Evolutionary conservation across 73 alveolate species (phyloP).

Genomic region (Symbiodinium natans): DNA sequence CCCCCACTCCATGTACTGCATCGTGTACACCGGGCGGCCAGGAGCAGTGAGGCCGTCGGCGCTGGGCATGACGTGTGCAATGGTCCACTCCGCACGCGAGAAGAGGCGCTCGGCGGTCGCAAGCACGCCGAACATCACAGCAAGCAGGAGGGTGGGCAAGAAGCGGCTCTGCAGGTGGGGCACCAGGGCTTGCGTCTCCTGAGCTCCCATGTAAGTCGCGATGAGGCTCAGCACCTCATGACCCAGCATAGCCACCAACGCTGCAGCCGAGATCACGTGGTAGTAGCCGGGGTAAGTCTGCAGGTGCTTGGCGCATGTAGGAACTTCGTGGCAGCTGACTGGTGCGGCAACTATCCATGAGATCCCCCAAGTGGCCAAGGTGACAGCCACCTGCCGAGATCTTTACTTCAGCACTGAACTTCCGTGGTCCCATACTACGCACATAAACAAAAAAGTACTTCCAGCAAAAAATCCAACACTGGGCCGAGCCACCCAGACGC

Average conservation of each 20-base stretch:
- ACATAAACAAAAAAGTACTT: neutral
- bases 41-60: constrained; percentile 11
- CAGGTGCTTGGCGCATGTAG: neutral
- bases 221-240: constrained; percentile 45
- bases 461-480: neutral
- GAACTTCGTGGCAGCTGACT: neutral
- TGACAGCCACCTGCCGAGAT: constrained; percentile 10
- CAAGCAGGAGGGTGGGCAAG: constrained; percentile 7
- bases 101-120: neutral
- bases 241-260: constrained; percentile 59
- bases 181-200: constrained; percentile 62
- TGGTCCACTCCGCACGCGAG: neutral
- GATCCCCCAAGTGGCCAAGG: neutral
- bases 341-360: neutral
- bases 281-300: constrained; percentile 43
- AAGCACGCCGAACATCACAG: constrained; percentile 15
- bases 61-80: neutral
- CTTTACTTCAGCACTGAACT: no score
- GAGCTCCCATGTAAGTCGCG: constrained; percentile 58
- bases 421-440: no score
- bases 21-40: constrained; percentile 17
- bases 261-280: constrained; percentile 62
- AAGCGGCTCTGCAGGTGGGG: constrained; percentile 56
- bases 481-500: neutral
- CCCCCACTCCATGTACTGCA: constrained; percentile 52